These are phyloP conservation scores for Fusarium lyarnte DNA, from an alignment of 2,329 filamentous ascomycete genomes.

Conservation along the genomic window DNA sequence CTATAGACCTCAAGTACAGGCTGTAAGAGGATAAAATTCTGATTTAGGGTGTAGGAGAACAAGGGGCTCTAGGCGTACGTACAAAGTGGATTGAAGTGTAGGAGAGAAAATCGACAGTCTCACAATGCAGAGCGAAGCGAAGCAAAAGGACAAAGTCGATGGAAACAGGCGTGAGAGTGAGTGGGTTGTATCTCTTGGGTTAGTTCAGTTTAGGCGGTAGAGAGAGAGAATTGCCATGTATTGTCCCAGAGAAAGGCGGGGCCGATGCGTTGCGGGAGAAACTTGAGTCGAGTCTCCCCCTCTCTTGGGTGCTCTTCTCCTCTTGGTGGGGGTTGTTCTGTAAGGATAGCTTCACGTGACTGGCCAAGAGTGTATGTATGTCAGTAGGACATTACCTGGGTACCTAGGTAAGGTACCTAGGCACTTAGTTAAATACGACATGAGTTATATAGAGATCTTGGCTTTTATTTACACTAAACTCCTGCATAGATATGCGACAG, in stretches of 20 bases:
- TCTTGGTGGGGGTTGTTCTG: constrained; percentile 46
- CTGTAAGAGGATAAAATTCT: not conserved
- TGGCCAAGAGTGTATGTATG: constrained; percentile 21
- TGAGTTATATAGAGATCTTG: not conserved
- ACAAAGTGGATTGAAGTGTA: constrained; percentile 26
- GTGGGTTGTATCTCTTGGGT: constrained; percentile 27
- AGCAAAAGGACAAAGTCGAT: constrained; percentile 37
- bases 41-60: not conserved
- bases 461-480: not conserved
- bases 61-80: constrained; percentile 21
- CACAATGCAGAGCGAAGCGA: constrained; percentile 35
- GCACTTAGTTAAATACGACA: not conserved
- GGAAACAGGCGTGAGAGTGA: constrained; percentile 32
- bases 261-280: constrained; percentile 46
- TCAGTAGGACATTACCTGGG: constrained; percentile 10
- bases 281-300: constrained; percentile 42
- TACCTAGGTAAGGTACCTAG: too few relatives aligned
- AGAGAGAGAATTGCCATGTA: constrained; percentile 15
- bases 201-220: constrained; percentile 37
- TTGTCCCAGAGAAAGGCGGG: constrained; percentile 41
- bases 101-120: constrained; percentile 26
- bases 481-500: not conserved
- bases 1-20: constrained; percentile 18
- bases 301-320: constrained; percentile 10
- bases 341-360: constrained; percentile 48